Base-by-base conservation (phyloP, 2,329 filamentous ascomycete genomes). In the Immersiporthe knoxdaviesiana region DNA sequence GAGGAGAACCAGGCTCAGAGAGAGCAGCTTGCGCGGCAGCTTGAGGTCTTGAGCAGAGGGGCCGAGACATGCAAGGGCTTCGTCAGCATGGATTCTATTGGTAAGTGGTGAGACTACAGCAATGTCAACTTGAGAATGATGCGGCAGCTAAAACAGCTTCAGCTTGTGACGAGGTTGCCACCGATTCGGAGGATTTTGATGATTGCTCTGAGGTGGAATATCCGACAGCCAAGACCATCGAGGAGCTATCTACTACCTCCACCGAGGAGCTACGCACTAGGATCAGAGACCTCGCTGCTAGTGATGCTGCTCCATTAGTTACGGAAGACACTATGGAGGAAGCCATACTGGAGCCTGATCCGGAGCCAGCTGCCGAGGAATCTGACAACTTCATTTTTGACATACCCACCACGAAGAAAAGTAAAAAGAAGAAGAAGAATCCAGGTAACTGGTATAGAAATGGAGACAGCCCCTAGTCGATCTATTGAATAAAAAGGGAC, bases 41-140 rank as follows among this genome's bases (percentile, higher is more conserved):
- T 82, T 6, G 75, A 78, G 2, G 74, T 82, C 3, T 75, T 84
- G 7, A 72, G 68, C 24, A 79, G 77, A 24, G 81, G 81, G 5
- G 73, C 75, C 3, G 76, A 79, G 5, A 81, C 76, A 1, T 82
- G 78, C 72, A 80, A 77, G 74, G 75, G 74, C 8, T 83, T 82
- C 21, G 44, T 47, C 44, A 1, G 44, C 44, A 21, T 47, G 44
- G 21, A 47, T 11, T 47, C 44, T n/a, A 8, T 47, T n/a, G 7
- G 44, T 47, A 47, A 39, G 37, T 12, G 14, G 41, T 44, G 16
- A 18, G 21, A 44, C 7, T 18, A 18, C 21, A 47, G 5, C 5
- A 8, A 10, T 47, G 21, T 11, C 2, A n/a, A 47, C 44, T 10
- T 8, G 11, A 11, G 44, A n/a, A 47, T n/a, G 44, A 47, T n/a